Conservation (phyloP, 2,329 filamentous ascomycete species). For the Fusarium domesticum region DNA sequence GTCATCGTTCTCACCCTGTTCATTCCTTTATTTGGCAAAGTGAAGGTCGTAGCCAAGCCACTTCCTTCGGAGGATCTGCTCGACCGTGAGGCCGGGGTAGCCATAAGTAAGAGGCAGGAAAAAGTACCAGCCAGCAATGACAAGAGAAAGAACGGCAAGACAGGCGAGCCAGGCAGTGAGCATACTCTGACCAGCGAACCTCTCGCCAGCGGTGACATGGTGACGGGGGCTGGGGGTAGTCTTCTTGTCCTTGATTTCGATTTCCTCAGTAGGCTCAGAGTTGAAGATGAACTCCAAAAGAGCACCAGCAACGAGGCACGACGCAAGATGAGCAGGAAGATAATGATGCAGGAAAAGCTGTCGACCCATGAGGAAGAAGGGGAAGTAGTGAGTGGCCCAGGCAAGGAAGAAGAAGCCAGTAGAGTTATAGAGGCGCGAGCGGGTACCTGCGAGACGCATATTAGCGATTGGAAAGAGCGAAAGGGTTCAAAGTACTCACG, state of each 20-base stretch:
- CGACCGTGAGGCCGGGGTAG: constrained; percentile 78
- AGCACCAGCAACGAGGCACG: constrained; percentile 82
- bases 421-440: constrained; percentile 93
- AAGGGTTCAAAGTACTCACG: constrained; percentile 61
- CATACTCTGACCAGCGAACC: constrained; percentile 76
- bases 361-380: constrained; percentile 97
- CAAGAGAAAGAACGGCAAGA: constrained; percentile 62
- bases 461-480: constrained; percentile 28
- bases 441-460: constrained; percentile 63
- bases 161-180: constrained; percentile 75
- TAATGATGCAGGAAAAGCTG: constrained; percentile 99
- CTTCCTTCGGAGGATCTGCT: constrained; percentile 78
- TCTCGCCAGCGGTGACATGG: constrained; percentile 75
- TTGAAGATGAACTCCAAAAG: constrained; percentile 96
- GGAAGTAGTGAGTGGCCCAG: constrained; percentile 96
- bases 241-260: constrained; percentile 49
- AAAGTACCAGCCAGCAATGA: constrained; percentile 81
- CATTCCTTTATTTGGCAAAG: constrained; percentile 79
- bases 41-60: constrained; percentile 97
- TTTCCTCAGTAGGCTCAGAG: constrained; percentile 68
- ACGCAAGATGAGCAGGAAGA: constrained; percentile 89
- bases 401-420: constrained; percentile 99
- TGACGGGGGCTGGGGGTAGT: constrained; percentile 45
- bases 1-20: constrained; percentile 1
- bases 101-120: constrained; percentile 96